Base-by-base conservation (phyloP, 1,284 basidiomycete species). In the Pyrrhoderma lamaoense region DNA sequence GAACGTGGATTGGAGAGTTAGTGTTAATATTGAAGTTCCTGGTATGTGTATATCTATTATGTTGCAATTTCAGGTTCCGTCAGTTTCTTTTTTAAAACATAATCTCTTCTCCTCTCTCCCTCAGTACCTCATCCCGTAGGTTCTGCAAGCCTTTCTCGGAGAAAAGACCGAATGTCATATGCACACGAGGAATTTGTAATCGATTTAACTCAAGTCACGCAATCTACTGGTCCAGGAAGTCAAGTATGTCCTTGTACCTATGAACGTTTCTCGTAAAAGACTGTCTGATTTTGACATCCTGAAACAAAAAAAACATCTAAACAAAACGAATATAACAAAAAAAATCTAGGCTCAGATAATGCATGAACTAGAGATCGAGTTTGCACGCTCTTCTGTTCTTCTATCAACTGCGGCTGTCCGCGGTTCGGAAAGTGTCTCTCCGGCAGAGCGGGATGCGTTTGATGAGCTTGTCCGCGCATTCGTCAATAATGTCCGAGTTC, bases 161-260 rank as follows among this genome's bases (percentile, higher is more conserved):
- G 77, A 69, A 99, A 96, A 70, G 93, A 99, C 66, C 77, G 96
- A 35, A 75, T 97, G 62, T 90, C 89, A 59, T 99, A 99, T 65
- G 72, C 82, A 1, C 94, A 98, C 67, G 92, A 97, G 68, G 83
- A 94, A 56, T 93, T 92, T 64, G 77, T 77, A 59, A 86, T 99
- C 57, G 95, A 99, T 68, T 75, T 99, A 43, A 99, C 95, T 0
- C 91, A 94, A 65, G 95, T 99, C 45, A 81, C 79, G 5, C 72
- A 82, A 11, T 68, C 68, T 27, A 57, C 65, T 9, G 65, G 72
- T 65, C 74, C 1, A 72, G 67, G 53, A 65, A 66, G 54, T 70
- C 75, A 63, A 53, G 77, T 53, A 22, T 66, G 35, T 35, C 35
- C 25, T 45, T 51, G n/a, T n/a, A n/a, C n/a, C n/a, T n/a, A n/a